Evolutionary conservation across 2,329 filamentous ascomycete genomes (phyloP).

Genomic region (Neopestalotiopsis sp.): DNA sequence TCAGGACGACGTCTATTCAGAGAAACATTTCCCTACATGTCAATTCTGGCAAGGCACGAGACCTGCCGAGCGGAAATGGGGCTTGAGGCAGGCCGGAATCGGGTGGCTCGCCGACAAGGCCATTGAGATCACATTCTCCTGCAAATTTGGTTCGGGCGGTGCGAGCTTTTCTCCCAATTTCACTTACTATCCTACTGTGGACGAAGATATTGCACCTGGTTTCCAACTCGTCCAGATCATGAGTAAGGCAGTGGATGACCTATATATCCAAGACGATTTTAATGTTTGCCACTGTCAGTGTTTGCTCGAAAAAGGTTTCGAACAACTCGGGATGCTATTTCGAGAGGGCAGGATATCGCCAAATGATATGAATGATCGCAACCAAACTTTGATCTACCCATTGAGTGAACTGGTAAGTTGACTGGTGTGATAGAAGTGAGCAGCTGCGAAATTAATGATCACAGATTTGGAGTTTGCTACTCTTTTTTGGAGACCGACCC

Average conservation of each 20-base stretch:
- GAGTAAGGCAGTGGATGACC: too few relatives aligned
- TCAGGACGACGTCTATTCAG: background rate
- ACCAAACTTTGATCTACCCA: background rate
- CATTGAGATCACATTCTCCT: constrained; percentile 16
- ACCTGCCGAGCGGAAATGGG: background rate
- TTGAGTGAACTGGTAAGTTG: too few relatives aligned
- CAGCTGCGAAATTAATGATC: too few relatives aligned
- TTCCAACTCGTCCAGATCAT: background rate
- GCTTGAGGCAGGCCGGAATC: background rate
- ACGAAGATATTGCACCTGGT: background rate
- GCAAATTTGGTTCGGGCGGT: constrained; percentile 19
- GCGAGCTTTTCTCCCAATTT: constrained; percentile 20
- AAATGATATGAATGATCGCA: background rate
- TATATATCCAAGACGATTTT: too few relatives aligned
- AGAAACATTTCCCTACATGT: background rate
- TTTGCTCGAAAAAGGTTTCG: background rate
- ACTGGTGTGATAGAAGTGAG: too few relatives aligned
- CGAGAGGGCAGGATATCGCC: background rate
- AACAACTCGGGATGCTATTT: background rate
- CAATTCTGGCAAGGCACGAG: background rate
- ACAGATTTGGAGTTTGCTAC: too few relatives aligned
- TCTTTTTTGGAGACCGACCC: too few relatives aligned
- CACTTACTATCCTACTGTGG: constrained; percentile 22
- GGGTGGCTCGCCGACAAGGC: constrained; percentile 12
- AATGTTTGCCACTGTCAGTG: too few relatives aligned